Evolutionary conservation across 306 rosid genomes (phyloP), one percentile per base, ranked within the genome.

Genomic region (Rosa rugosa): DNA sequence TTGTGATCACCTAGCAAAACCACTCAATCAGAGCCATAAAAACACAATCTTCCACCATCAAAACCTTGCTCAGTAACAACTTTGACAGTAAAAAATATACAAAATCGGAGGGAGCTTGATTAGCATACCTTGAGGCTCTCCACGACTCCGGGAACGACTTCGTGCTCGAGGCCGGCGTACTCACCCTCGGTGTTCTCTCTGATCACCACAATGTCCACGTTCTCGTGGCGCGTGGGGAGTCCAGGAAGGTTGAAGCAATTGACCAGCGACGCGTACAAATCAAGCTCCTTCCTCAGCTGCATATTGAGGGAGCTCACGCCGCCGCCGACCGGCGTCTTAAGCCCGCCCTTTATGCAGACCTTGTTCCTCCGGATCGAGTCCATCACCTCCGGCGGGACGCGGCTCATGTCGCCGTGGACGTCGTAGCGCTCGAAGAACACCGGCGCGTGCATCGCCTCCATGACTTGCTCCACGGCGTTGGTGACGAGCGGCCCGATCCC

Each of bases 361-460:
- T 92, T 91, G 83, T 95, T 95, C 87, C 82, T 92, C 84, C 49
- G 77, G 49, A 95, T 87, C 81, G 99, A 92, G 20, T 95, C 97
- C 38, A 93, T 79, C 45, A 89, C 98, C 80, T 88, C 94, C 80
- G 41, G 20, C 0, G 98, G 98, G 45, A 92, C 70, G 54, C 79
- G 83, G 66, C 86, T 89, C 97, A 94, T 88, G 75, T 92, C 88
- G 6, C 97, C 98, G 63, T 74, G 92, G 68, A 92, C 89, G 6
- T 94, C 97, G 66, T 80, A 94, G 42, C 91, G 89, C 86, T 92
- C 97, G 81, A 94, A 94, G 90, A 81, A 80, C 8, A 94, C 75
- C 20, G 98, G 98, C 50, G 97, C 94, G 83, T 94, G 98, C 94
- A 94, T 86, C 68, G 97, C 97, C 78, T 92, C 97, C 97, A 94